phyloP scores from a whole-genome alignment of 176 grass and related monocot species.

The Musa schizocarpa region DNA sequence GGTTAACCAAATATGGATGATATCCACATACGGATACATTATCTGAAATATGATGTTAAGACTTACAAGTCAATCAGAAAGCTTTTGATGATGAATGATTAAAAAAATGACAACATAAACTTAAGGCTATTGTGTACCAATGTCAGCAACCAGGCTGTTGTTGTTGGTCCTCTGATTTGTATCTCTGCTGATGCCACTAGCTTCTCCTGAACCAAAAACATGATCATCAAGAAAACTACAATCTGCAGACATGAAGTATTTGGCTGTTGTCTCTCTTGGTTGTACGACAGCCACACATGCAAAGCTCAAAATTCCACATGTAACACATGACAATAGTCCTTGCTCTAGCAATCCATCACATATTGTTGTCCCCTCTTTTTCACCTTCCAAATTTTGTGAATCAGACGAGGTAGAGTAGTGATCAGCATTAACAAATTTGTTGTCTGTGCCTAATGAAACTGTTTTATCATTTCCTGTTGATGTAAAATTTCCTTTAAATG shows the following conservation, averaged over 20 bases:
- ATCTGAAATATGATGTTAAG: not conserved
- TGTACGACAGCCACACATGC: constrained; percentile 87
- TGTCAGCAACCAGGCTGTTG: not conserved
- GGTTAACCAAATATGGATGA: not conserved
- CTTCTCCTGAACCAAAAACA: constrained; percentile 28
- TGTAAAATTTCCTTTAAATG: constrained; percentile 24
- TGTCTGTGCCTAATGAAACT: constrained; percentile 11
- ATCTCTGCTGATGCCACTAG: constrained; percentile 11
- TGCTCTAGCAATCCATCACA: constrained; percentile 55
- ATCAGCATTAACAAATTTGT: constrained; percentile 27
- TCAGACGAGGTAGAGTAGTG: constrained; percentile 23
- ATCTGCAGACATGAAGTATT: constrained; percentile 57
- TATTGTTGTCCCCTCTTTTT: constrained; percentile 29
- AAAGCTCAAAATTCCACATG: constrained; percentile 98
- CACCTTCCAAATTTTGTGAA: constrained; percentile 35
- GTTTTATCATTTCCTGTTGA: constrained; percentile 21
- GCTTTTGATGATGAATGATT: not conserved
- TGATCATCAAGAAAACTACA: constrained; percentile 43
- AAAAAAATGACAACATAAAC: not conserved
- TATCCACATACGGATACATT: not conserved
- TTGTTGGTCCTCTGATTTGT: not conserved
- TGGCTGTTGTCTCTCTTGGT: constrained; percentile 61
- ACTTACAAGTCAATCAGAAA: not conserved
- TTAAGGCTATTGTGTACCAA: constrained; percentile 12
- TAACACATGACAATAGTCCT: constrained; percentile 80